Base-by-base conservation (phyloP, 2,329 filamentous ascomycete species). In the Aspergillus caelatus region DNA sequence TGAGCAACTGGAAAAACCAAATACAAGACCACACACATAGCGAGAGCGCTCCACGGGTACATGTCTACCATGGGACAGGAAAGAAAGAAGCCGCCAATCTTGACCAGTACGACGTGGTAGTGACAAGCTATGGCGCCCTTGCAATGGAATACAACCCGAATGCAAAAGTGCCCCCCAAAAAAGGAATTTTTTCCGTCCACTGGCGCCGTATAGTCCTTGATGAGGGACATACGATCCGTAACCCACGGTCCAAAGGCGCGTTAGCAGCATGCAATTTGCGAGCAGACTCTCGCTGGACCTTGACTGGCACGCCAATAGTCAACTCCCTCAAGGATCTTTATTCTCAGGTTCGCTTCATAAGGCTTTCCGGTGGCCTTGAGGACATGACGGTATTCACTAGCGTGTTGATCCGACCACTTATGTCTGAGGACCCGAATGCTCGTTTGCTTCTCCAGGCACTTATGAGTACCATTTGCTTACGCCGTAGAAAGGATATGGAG, bases 1-100 rank as follows among this genome's bases (percentile, higher is more conserved):
- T 96, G 91, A 93, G 90, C 72, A 96, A 96, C 70, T 97, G 93
- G 93, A 88, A 87, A 69, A 88, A 90, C 60, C 93, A 96, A 76
- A 91, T 94, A 60, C 82, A 86, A 65, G 84, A 85, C 43, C 93
- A 97, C 71, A 85, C 94, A 53, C 84, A 87, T 43, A 75, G 83
- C 6, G 84, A 90, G n/a, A 79, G 86, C 61, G 79, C 82, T 1
- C 86, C 92, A 8, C 87, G 84, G 11, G 83, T 95, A 5, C 82
- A 93, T 70, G 88, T 89, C 36, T 95, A 94, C 72, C 92, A 97
- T 72, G 91, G 91, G 0, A 74, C 79, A 68, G 79, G 83, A 68
- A 83, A 86, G 65, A 88, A 87, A 66, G 80, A 84, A 61, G 84
- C 85, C 0, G 78, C 80, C 11, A 85, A 91, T 12, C 83, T 96